Evolutionary conservation across 2,329 filamentous ascomycete genomes (phyloP).

Genomic region (Exophiala sideris): DNA sequence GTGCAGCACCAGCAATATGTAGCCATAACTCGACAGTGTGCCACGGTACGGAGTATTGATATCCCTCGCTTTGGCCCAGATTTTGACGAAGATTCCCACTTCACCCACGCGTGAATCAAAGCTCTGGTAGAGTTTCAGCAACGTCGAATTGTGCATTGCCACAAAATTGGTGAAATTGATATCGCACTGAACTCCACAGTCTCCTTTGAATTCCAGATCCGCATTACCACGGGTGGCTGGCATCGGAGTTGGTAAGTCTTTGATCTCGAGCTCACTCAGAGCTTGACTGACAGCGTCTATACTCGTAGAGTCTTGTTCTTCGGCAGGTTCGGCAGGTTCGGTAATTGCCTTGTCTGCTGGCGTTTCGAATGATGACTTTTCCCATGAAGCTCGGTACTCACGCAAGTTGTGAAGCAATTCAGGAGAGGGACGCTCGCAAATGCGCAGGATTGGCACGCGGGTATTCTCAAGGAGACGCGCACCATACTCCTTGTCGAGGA

Average conservation of each 20-base stretch:
- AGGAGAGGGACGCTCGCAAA: constrained; percentile 68
- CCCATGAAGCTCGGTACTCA: constrained; percentile 51
- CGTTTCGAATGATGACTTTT: constrained; percentile 9
- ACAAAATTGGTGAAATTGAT: constrained; percentile 88
- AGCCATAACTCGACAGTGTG: constrained; percentile 85
- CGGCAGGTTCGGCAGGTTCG: not conserved
- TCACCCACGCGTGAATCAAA: constrained; percentile 74
- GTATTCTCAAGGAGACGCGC: constrained; percentile 75
- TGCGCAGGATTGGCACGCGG: constrained; percentile 80
- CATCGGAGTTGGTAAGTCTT: constrained; percentile 21
- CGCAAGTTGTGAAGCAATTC: constrained; percentile 60
- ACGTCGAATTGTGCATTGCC: constrained; percentile 75
- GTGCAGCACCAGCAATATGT: constrained; percentile 87
- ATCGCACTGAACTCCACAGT: constrained; percentile 79
- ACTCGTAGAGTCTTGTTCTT: constrained; percentile 5
- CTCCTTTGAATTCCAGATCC: constrained; percentile 75
- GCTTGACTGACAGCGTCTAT: constrained; percentile 8
- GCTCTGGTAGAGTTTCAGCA: constrained; percentile 78
- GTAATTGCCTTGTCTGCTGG: not conserved
- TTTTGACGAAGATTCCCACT: constrained; percentile 81
- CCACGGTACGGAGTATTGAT: constrained; percentile 86
- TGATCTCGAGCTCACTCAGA: constrained; percentile 15
- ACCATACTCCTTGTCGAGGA: constrained; percentile 69
- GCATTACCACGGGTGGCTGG: constrained; percentile 47
- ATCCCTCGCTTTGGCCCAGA: constrained; percentile 80